phyloP scores from a whole-genome alignment of 495 filamentous ascomycete species.

The Xylaria nigripes region DNA sequence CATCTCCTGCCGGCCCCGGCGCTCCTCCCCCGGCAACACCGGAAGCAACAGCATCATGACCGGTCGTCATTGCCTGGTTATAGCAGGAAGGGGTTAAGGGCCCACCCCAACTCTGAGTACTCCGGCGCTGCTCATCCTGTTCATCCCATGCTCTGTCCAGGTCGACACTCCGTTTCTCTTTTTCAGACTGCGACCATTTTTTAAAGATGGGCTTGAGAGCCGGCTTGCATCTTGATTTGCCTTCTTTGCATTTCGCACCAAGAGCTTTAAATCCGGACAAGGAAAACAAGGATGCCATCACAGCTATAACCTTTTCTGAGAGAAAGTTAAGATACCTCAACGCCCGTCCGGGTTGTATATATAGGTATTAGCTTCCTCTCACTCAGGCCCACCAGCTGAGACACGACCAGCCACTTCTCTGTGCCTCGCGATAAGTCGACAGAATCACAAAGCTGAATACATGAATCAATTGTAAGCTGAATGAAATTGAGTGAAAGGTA shows the following conservation, averaged over 20 bases:
- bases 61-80: not conserved
- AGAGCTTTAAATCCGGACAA: slow-evolving; percentile 22
- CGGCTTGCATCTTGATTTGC: slow-evolving; percentile 32
- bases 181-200: slow-evolving; percentile 44
- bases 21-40: not conserved
- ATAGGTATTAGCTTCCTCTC: not conserved
- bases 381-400: not conserved
- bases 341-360: not conserved
- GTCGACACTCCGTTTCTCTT: slow-evolving; percentile 47
- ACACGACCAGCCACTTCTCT: slow-evolving; percentile 1
- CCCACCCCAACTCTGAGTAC: slow-evolving; percentile 13
- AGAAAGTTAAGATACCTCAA: not conserved
- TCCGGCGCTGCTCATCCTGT: slow-evolving; percentile 21
- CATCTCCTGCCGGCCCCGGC: slow-evolving; percentile 16
- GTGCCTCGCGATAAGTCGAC: slow-evolving; percentile 7
- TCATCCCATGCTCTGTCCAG: slow-evolving; percentile 44
- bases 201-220: slow-evolving; percentile 49
- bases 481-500: not conserved
- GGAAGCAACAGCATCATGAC: not conserved
- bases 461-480: slow-evolving; percentile 14
- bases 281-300: slow-evolving; percentile 32
- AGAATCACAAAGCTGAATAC: slow-evolving; percentile 25
- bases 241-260: slow-evolving; percentile 30
- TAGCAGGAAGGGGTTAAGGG: slow-evolving; percentile 3
- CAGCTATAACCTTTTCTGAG: not conserved